These are phyloP conservation scores for Serpula lacrymans DNA, from an alignment of 768 basidiomycete genomes.

Conservation along the genomic window DNA sequence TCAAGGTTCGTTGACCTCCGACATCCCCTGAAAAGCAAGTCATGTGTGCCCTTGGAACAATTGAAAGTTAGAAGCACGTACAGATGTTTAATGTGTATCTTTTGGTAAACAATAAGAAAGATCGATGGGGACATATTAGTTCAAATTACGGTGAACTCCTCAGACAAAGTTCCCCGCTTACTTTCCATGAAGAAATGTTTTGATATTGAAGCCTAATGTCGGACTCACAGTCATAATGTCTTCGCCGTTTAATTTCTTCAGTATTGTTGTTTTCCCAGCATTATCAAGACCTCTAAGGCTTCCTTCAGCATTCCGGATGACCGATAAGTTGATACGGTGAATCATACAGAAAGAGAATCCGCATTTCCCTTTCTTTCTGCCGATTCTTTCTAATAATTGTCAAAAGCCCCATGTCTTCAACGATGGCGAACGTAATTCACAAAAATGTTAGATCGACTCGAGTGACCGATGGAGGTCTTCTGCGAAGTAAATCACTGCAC, in stretches of 20 bases:
- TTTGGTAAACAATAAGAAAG: not conserved
- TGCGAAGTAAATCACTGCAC: no score
- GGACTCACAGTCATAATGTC: slow-evolving; percentile 87
- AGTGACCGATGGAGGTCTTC: no score
- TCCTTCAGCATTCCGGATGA: slow-evolving; percentile 13
- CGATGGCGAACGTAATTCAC: no score
- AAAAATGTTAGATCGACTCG: no score
- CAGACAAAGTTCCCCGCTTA: slow-evolving; percentile 37
- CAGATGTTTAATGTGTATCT: slow-evolving; percentile 82
- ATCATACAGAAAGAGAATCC: slow-evolving; percentile 85
- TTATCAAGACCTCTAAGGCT: slow-evolving; percentile 86
- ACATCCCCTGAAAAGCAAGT: slow-evolving; percentile 77
- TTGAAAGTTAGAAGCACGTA: slow-evolving; percentile 32
- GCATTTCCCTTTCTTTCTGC: slow-evolving; percentile 95
- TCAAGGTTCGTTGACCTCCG: slow-evolving; percentile 91
- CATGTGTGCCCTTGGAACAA: slow-evolving; percentile 1
- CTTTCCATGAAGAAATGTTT: slow-evolving; percentile 91
- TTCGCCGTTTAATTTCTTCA: slow-evolving; percentile 93
- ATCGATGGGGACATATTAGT: not conserved
- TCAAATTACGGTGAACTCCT: slow-evolving; percentile 15
- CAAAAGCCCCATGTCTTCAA: slow-evolving; percentile 88
- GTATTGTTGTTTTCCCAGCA: slow-evolving; percentile 96
- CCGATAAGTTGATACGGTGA: slow-evolving; percentile 7
- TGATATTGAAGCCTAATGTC: slow-evolving; percentile 98
- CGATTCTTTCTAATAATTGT: slow-evolving; percentile 97